Base-by-base conservation (phyloP, 768 basidiomycete species). In the Termitomyces eurrhizus region DNA sequence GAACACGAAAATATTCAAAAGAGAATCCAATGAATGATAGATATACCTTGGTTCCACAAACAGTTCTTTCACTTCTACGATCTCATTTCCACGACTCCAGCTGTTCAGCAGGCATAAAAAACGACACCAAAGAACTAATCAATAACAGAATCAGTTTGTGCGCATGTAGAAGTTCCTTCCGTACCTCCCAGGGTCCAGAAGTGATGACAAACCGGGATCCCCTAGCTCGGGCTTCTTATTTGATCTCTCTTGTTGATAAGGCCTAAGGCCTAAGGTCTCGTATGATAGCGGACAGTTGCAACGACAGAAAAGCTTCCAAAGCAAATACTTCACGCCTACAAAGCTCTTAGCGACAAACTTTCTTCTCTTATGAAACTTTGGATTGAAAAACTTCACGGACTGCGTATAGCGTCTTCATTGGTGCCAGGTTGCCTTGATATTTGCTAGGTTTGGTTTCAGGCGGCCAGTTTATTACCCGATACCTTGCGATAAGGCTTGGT, bases 281-380 rank as follows among this genome's bases (percentile, higher is more conserved):
- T 54, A 16, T 39, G 24, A 6, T 51, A 64, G 63, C 26, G 59
- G 52, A n/a, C 53, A 49, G 11, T 59, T 21, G 44, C 48, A n/a
- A 35, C 42, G 29, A 16, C n/a, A 21, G 8, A n/a, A 18, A 59
- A 60, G 29, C 62, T 54, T 24, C 21, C 18, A 21, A 57, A 62
- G 9, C 54, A 49, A 16, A 62, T 24, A 32, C 21, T 59, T 36
- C 37, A 29, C 56, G 36, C 54, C 36, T 53, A 14, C 39, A 21
- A n/a, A 42, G 52, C 13, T 7, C 48, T 29, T 14, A 29, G 29
- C 29, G 46, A 29, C 14, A n/a, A 44, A 18, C 7, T 16, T 44
- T 51, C n/a, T 59, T 12, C 21, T 45, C 33, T 4, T 29, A 45
- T 56, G 24, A 41, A 21, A 21, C 2, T 24, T 51, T 41, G 32